These are phyloP conservation scores for Pseudocercospora vitis DNA, from an alignment of 2,329 filamentous ascomycete genomes.

Conservation along the genomic window DNA sequence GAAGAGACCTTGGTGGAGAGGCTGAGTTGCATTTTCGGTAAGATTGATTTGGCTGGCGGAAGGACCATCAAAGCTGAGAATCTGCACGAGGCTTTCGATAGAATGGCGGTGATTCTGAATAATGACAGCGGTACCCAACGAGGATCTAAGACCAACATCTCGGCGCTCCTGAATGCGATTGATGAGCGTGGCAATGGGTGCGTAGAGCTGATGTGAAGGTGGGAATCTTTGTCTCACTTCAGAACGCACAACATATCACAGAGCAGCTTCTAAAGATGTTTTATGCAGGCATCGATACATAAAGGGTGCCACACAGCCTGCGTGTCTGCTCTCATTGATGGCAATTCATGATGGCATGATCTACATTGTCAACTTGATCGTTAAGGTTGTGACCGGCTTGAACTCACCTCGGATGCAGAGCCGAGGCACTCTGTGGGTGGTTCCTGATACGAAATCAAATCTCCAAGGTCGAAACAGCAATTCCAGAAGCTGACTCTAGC, in stretches of 20 bases:
- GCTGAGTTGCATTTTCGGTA: background rate
- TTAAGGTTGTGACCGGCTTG: background rate
- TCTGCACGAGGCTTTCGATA: background rate
- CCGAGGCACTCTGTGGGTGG: background rate
- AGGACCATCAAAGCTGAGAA: background rate
- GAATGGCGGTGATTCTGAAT: background rate
- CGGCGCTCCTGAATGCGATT: no score
- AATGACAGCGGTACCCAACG: no score
- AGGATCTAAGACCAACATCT: no score
- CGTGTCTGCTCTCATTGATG: no score
- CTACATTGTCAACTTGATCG: background rate
- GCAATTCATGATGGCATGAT: background rate
- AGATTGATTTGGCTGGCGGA: background rate
- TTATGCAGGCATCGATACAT: no score
- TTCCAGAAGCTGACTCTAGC: background rate
- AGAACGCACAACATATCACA: no score
- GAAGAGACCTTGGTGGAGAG: background rate
- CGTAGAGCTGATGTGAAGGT: no score
- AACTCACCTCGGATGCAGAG: background rate
- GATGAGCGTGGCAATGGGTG: no score
- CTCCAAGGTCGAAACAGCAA: background rate
- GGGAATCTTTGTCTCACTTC: no score
- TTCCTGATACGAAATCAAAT: background rate
- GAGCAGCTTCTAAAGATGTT: no score
- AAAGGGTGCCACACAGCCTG: no score